Evolutionary conservation across 2,329 filamentous ascomycete genomes (phyloP), one percentile per base, ranked within the genome.

Genomic region (Zymoseptoria tritici): DNA sequence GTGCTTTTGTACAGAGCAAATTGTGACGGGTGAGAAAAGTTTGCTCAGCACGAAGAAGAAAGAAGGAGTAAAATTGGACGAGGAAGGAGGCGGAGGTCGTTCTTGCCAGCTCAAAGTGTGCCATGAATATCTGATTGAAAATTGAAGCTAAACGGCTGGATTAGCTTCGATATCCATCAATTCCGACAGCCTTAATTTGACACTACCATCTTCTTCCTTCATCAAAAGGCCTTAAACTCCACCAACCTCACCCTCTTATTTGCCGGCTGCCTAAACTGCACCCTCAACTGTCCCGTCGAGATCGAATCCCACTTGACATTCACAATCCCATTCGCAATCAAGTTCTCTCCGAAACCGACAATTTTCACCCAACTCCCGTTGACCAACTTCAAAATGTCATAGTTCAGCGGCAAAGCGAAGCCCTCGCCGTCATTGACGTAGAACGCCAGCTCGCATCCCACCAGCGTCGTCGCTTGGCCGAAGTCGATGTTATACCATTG

Each of bases 401-500:
- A 76, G 0, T 61, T 63, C 2, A 56, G 57, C 0, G 75, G 70
- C 67, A 55, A 70, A 68, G 68, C 71, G 49, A 72, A 74, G 0
- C 68, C 68, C 0, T 55, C 53, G 26, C 53, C 13, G 2, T 63
- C 62, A 36, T 75, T 66, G 7, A 64, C 67, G 49, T 74, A 76
- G 52, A 76, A 76, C 0, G 74, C 73, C 54, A 77, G 61, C 57
- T 76, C 74, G n/a, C 72, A 70, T 50, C 71, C 67, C 24, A 63
- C 68, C 4, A 68, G 64, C 5, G 62, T 57, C 1, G 70, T 74
- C 0, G 60, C 46, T 1, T 60, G 57, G 3, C 72, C 74, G 58
- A 77, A 76, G 54, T 75, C 71, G 49, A 77, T 72, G 9, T 69
- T 62, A 58, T 70, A 76, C 74, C 74, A 76, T 13, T 76, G 57